These are phyloP conservation scores for Begonia fuchsioides DNA, from an alignment of 306 rosid genomes.

Conservation along the genomic window DNA sequence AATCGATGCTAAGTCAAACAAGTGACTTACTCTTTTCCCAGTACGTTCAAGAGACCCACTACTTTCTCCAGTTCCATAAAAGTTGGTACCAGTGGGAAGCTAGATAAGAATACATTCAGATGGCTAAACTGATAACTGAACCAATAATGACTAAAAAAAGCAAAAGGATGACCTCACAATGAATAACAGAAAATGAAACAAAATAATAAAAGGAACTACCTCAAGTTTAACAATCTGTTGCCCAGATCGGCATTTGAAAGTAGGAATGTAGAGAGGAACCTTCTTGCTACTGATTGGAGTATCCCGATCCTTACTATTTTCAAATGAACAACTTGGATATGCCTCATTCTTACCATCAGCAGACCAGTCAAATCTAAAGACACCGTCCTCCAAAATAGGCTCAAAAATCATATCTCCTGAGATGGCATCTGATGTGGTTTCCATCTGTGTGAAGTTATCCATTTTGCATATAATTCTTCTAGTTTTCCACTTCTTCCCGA, in stretches of 20 bases:
- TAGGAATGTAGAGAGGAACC: slow-evolving; percentile 44
- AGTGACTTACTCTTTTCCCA: slow-evolving; percentile 55
- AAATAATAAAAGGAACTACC: slow-evolving; percentile 28
- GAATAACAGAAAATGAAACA: not conserved
- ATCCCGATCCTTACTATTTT: slow-evolving; percentile 43
- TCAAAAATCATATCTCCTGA: slow-evolving; percentile 55
- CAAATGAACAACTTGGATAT: slow-evolving; percentile 62
- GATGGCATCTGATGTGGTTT: slow-evolving; percentile 19
- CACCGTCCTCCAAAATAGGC: slow-evolving; percentile 64
- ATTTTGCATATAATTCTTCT: slow-evolving; percentile 27
- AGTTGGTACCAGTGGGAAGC: slow-evolving; percentile 70
- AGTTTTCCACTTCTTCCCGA: slow-evolving; percentile 16
- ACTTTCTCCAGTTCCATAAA: slow-evolving; percentile 88
- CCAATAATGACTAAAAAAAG: not conserved
- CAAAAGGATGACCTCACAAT: not conserved
- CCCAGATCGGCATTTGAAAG: slow-evolving; percentile 34
- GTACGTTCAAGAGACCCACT: slow-evolving; percentile 87
- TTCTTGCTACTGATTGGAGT: slow-evolving; percentile 27
- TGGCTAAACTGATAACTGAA: not conserved
- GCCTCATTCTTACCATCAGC: slow-evolving; percentile 45
- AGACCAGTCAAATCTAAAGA: slow-evolving; percentile 84
- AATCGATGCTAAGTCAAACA: not conserved
- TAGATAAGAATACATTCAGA: slow-evolving; percentile 15
- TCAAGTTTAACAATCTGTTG: slow-evolving; percentile 64
- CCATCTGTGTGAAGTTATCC: slow-evolving; percentile 25